These are phyloP conservation scores for Lactarius hatsudake DNA, from an alignment of 768 basidiomycete species.

Conservation along the genomic window DNA sequence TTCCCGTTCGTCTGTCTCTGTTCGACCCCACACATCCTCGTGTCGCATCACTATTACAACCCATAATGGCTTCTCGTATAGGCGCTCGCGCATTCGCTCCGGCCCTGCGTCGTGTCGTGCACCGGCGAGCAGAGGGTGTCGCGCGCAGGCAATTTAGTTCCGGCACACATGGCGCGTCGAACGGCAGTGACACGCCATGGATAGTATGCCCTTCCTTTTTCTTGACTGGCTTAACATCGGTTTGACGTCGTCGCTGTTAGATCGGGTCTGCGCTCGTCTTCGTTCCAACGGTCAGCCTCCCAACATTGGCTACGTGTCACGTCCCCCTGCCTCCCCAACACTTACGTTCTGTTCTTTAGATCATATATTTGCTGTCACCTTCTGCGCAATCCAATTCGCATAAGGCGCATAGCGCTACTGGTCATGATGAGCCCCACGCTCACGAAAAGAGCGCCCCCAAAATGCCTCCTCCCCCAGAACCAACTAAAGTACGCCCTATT, in stretches of 20 bases:
- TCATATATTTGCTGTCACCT: conserved; percentile 25
- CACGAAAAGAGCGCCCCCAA: conserved; percentile 49
- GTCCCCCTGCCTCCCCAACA: conserved; percentile 32
- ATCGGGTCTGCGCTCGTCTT: conserved; percentile 26
- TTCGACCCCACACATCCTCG: background rate
- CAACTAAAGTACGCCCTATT: conserved; percentile 7
- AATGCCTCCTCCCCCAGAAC: conserved; percentile 30
- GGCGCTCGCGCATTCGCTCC: conserved; percentile 14
- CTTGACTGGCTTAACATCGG: background rate
- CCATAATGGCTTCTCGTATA: conserved; percentile 18
- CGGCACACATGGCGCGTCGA: conserved; percentile 13
- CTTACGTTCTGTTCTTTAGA: conserved; percentile 2
- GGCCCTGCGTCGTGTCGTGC: conserved; percentile 12
- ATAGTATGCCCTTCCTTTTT: conserved; percentile 11
- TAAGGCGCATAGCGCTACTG: conserved; percentile 49
- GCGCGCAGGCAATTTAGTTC: conserved; percentile 20
- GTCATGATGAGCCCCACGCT: conserved; percentile 52
- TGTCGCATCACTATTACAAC: background rate
- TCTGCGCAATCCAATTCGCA: conserved; percentile 24
- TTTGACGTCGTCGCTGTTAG: background rate
- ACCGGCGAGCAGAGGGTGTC: conserved; percentile 6
- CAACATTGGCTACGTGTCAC: conserved; percentile 18
- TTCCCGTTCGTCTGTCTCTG: background rate
- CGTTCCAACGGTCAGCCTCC: conserved; percentile 24
- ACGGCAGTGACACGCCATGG: conserved; percentile 22